These are phyloP conservation scores for Immersiella caudata DNA, from an alignment of 495 filamentous ascomycete genomes.

Conservation along the genomic window DNA sequence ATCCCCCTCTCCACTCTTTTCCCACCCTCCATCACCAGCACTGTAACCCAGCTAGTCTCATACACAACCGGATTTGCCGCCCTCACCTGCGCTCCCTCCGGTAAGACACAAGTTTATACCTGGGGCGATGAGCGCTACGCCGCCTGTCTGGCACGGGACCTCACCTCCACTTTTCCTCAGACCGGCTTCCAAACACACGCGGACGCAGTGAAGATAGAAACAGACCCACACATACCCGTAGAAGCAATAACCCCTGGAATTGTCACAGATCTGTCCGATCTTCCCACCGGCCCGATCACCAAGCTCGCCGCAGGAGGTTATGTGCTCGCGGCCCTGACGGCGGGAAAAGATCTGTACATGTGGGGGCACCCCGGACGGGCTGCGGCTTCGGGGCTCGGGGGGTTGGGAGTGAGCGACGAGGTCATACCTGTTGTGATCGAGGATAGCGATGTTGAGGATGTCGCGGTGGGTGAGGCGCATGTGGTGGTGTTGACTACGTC, in stretches of 20 bases:
- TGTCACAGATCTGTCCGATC: conserved; percentile 52
- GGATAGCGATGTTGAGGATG: conserved; percentile 53
- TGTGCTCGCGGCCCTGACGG: conserved; percentile 58
- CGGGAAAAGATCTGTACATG: conserved; percentile 61
- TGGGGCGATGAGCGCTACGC: conserved; percentile 63
- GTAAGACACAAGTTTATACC: conserved; percentile 51
- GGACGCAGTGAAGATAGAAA: neutral
- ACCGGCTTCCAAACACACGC: neutral
- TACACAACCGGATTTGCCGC: conserved; percentile 56
- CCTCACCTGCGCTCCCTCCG: conserved; percentile 40
- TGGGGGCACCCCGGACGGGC: conserved; percentile 55
- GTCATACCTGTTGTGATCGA: conserved; percentile 43
- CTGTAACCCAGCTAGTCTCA: conserved; percentile 50
- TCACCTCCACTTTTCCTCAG: conserved; percentile 17
- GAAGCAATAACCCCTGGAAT: conserved; percentile 40
- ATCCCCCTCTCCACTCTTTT: neutral
- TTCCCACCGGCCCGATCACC: conserved; percentile 54
- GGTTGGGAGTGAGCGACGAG: conserved; percentile 28
- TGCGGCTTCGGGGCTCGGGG: conserved; percentile 11
- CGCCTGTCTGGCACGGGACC: conserved; percentile 50
- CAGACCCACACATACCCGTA: neutral
- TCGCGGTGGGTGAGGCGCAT: conserved; percentile 61
- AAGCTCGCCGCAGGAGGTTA: conserved; percentile 61
- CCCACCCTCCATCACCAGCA: conserved; percentile 1
- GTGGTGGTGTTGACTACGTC: conserved; percentile 56